Base-by-base conservation (phyloP, 2,329 filamentous ascomycete genomes). In the Neophaeococcomyces mojaviensis region DNA sequence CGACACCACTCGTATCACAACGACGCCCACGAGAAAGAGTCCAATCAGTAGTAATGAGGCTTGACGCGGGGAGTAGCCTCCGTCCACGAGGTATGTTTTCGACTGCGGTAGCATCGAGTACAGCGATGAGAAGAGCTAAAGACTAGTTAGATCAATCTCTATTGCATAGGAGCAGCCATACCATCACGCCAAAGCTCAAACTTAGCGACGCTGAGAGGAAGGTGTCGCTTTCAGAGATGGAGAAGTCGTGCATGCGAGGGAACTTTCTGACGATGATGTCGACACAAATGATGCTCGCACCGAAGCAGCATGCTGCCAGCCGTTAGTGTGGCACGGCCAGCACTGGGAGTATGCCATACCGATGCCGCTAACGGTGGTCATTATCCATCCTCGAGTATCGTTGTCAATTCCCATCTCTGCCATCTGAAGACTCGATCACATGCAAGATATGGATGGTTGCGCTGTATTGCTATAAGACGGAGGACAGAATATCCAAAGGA, bases 111-210 rank as follows among this genome's bases (percentile, higher is more conserved):
- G 76, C 86, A 97, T 96, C 65, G 82, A 92, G 64, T 89, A 94
- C 24, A 97, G 68, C 1, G 90, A 82, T 30, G 89, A 95, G 65
- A 95, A 96, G 33, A 95, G 77, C 38, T 47, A 30, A n/a, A 34
- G 8, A 15, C 16, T 5, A 12, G 30, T 46, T 33, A 46, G 36
- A 3, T 19, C 13, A 12, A 12, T 5, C 12, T 20, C 39, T 36
- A 24, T 4, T 24, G 9, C n/a, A 15, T 8, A 13, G 30, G 4
- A n/a, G 28, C 8, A 4, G 12, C 37, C 78, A 54, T 65, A 95
- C 89, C 88, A 98, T 94, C 37, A 97, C 89, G 35, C 92, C 90
- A 56, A 95, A 95, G 63, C 88, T 96, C 53, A 98, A 68, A 65
- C 89, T 95, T 50, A 97, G 68, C 0, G 90, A 96, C 18, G 82